A percentile compares a stretch with the other conserved stretches of the same genome.
Conservation (phyloP, 805 yeast genomes). For the Candida pseudoglaebosa region DNA sequence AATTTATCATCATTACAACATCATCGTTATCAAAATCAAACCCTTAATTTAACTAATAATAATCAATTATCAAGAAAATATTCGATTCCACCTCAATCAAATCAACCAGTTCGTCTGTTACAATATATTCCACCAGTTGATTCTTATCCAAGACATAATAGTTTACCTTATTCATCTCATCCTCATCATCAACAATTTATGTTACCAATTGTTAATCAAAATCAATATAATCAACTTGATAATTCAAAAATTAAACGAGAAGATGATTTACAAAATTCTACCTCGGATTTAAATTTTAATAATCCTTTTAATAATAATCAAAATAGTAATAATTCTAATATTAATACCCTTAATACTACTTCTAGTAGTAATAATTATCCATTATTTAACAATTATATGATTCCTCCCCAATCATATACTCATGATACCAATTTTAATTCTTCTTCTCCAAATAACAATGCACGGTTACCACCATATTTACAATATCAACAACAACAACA, state of each 20-base stretch:
- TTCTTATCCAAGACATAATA: slow-evolving; percentile 8
- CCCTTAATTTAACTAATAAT: no score
- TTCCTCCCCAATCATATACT: slow-evolving; percentile 8
- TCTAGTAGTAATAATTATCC: no score
- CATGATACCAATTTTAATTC: neutral
- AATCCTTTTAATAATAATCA: slow-evolving; percentile 20
- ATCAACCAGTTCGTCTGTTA: slow-evolving; percentile 5
- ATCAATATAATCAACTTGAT: slow-evolving; percentile 5
- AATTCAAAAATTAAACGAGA: slow-evolving; percentile 11
- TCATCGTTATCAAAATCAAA: slow-evolving; percentile 11
- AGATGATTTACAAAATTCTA: slow-evolving; percentile 9
- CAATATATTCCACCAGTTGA: slow-evolving; percentile 1
- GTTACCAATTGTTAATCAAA: slow-evolving; percentile 11
- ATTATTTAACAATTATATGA: slow-evolving; percentile 9
- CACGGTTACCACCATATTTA: slow-evolving; percentile 5
- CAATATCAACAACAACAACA: slow-evolving; percentile 3
- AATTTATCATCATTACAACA: slow-evolving; percentile 31
- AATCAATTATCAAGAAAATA: slow-evolving; percentile 8
- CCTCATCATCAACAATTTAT: slow-evolving; percentile 10
- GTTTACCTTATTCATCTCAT: slow-evolving; percentile 9
- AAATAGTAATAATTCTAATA: slow-evolving; percentile 2
- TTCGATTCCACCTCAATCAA: slow-evolving; percentile 7
- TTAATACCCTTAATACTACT: slow-evolving; percentile 2
- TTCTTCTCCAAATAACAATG: slow-evolving; percentile 3
- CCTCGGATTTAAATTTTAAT: slow-evolving; percentile 16